Evolutionary conservation across 495 filamentous ascomycete genomes (phyloP), one percentile per base, ranked within the genome.

Genomic region (Aspergillus nidulans): DNA sequence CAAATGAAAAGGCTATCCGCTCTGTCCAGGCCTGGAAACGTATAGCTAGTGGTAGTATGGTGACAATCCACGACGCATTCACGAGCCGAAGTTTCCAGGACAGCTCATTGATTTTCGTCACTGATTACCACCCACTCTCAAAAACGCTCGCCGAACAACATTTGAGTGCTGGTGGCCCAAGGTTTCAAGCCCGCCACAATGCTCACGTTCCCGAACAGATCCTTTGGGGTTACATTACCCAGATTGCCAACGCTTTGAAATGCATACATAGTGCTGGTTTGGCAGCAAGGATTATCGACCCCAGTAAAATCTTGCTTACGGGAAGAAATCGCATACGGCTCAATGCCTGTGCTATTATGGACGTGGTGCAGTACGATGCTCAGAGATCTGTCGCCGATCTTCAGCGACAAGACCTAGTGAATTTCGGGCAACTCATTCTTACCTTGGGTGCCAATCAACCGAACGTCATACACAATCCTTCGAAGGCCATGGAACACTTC

Each of bases 31-130:
- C 85, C n/a, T 98, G 95, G 95, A 94, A 91, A 61, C 85, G 88
- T 44, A 81, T 98, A 16, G 81, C 79, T 62, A 92, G 85, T 64
- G 87, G 85, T 46, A 89, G 84, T 58, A 84, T 97, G 23, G 92
- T 97, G 16, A 87, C 85, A 2, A 81, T 96, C 10, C 87, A 95
- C 63, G 89, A 96, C 71, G 90, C 89, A 2, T 97, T 97, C 67
- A 97, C 94, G 6, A 96, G 89, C 39, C 77, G 90, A 36, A 86
- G 85, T 43, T 98, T 97, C 71, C 89, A 91, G 55, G 95, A 97
- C 63, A 95, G 87, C 68, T 97, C 95, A 15, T 78, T 98, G 49
- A 87, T 98, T 55, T 89, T 97, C 66, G 91, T 95, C 30, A 95
- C 89, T 53, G 89, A 95, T 67, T 98, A 92, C 64, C 89, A 95